Evolutionary conservation across 2,329 filamentous ascomycete genomes (phyloP).

Genomic region (Fusarium tjaetaba): DNA sequence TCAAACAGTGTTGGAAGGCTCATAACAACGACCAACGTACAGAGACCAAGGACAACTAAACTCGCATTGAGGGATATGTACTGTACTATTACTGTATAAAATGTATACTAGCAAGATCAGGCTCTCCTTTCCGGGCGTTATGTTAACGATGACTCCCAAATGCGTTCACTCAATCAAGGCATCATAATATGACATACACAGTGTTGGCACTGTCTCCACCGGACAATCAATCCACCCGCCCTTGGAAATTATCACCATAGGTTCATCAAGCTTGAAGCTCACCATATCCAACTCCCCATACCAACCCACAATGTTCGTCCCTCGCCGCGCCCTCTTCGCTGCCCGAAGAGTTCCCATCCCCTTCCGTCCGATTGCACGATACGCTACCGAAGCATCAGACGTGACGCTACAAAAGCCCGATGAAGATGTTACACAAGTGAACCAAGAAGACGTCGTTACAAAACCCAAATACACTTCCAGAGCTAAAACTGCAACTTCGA

Average conservation of each 20-base stretch:
- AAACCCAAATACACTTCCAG: slow-evolving; percentile 2
- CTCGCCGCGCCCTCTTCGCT: slow-evolving; percentile 37
- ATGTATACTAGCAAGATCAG: neutral
- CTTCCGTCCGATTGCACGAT: slow-evolving; percentile 37
- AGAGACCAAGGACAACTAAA: slow-evolving; percentile 71
- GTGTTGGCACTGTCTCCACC: slow-evolving; percentile 15
- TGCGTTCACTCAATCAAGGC: neutral
- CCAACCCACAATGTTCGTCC: slow-evolving; percentile 42
- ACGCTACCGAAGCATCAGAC: slow-evolving; percentile 37
- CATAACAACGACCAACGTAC: slow-evolving; percentile 89
- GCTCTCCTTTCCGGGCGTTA: neutral
- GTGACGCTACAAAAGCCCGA: slow-evolving; percentile 24
- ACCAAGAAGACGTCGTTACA: slow-evolving; percentile 18
- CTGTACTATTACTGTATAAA: neutral
- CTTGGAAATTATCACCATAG: slow-evolving; percentile 20
- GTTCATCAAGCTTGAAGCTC: neutral
- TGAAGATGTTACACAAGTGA: slow-evolving; percentile 20
- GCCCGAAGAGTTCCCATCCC: slow-evolving; percentile 29
- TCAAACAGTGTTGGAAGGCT: slow-evolving; percentile 90
- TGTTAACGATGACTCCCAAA: neutral
- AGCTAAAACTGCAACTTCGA: neutral
- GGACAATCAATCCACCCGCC: slow-evolving; percentile 33
- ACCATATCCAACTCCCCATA: neutral
- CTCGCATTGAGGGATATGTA: neutral
- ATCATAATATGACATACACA: slow-evolving; percentile 16